Evolutionary conservation across 1,139 yeast species (phyloP).

Genomic region (Hansenula lynferdii): DNA sequence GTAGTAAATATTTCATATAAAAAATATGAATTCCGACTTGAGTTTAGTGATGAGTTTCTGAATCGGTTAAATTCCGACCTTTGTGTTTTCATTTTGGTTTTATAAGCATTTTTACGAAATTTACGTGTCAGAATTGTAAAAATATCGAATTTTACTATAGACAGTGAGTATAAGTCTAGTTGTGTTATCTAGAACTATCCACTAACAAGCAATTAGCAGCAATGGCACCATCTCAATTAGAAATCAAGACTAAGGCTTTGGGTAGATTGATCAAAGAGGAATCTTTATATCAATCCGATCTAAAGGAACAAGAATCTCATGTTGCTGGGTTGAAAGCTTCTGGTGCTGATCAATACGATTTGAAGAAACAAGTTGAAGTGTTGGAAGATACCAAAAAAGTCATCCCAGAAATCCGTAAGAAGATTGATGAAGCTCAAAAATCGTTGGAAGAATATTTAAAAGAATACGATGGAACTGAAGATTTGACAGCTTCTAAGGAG

Average conservation of each 20-base stretch:
- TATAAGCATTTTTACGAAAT: neutral
- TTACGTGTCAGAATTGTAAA: neutral
- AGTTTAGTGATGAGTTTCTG: neutral
- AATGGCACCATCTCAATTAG: conserved; percentile 76
- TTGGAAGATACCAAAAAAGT: conserved; percentile 65
- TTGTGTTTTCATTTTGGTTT: conserved; percentile 1
- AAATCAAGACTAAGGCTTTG: conserved; percentile 73
- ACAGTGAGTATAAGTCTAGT: too few relatives aligned
- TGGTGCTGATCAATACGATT: conserved; percentile 61
- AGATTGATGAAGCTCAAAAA: conserved; percentile 44
- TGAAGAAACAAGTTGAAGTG: conserved; percentile 63
- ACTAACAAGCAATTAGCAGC: too few relatives aligned
- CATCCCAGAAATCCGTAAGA: conserved; percentile 55
- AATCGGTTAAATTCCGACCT: conserved; percentile 1
- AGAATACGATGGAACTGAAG: conserved; percentile 37
- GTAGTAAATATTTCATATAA: neutral
- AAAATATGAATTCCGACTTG: neutral
- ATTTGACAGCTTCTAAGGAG: conserved; percentile 22
- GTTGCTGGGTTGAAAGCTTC: conserved; percentile 36
- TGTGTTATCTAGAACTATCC: too few relatives aligned
- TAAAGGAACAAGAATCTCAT: conserved; percentile 51
- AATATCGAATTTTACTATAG: neutral
- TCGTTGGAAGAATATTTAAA: conserved; percentile 39
- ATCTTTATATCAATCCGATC: conserved; percentile 57
- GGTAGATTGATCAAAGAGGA: conserved; percentile 73